Percentiles rank a stretch among this genome's conserved stretches.
Evolutionary conservation across 768 basidiomycete species (phyloP).

Genomic region (Gloeophyllum trabeum): DNA sequence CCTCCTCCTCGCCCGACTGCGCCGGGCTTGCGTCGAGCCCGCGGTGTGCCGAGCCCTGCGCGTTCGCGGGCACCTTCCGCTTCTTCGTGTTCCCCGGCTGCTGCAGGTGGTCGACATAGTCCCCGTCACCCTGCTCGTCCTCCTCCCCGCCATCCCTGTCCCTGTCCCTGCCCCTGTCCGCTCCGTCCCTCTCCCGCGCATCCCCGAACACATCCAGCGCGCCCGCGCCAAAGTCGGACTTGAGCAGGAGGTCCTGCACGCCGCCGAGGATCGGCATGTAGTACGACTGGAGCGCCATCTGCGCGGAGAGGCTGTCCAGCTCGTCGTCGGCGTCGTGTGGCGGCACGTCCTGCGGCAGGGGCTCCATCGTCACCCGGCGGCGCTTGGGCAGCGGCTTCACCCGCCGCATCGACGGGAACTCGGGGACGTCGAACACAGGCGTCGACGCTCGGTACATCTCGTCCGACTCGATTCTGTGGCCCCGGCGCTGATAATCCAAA

Average conservation of each 20-base stretch:
- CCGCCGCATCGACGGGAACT: slow-evolving; percentile 49
- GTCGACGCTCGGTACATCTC: slow-evolving; percentile 21
- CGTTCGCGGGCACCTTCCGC: slow-evolving; percentile 71
- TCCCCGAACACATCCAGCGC: slow-evolving; percentile 1
- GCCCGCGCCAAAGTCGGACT: neutral
- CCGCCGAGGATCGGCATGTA: slow-evolving; percentile 47
- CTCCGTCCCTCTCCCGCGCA: slow-evolving; percentile 7
- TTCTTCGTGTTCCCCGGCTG: slow-evolving; percentile 85
- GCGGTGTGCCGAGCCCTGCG: slow-evolving; percentile 24
- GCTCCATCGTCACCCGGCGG: slow-evolving; percentile 40
- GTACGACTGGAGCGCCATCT: slow-evolving; percentile 51
- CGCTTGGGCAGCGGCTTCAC: slow-evolving; percentile 77
- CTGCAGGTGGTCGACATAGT: slow-evolving; percentile 56
- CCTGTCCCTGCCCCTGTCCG: slow-evolving; percentile 9
- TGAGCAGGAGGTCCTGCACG: slow-evolving; percentile 27
- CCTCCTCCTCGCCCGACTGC: slow-evolving; percentile 31
- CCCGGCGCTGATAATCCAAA: too few species aligned
- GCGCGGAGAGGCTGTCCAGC: slow-evolving; percentile 40
- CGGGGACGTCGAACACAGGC: slow-evolving; percentile 54
- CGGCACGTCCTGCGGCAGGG: slow-evolving; percentile 5
- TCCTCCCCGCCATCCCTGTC: slow-evolving; percentile 26
- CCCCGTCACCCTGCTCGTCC: slow-evolving; percentile 45
- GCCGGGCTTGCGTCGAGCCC: slow-evolving; percentile 30
- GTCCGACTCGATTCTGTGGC: neutral
- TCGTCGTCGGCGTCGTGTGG: slow-evolving; percentile 7